These are phyloP conservation scores for Salix arbutifolia DNA, from an alignment of 345 rosid species.

Conservation along the genomic window DNA sequence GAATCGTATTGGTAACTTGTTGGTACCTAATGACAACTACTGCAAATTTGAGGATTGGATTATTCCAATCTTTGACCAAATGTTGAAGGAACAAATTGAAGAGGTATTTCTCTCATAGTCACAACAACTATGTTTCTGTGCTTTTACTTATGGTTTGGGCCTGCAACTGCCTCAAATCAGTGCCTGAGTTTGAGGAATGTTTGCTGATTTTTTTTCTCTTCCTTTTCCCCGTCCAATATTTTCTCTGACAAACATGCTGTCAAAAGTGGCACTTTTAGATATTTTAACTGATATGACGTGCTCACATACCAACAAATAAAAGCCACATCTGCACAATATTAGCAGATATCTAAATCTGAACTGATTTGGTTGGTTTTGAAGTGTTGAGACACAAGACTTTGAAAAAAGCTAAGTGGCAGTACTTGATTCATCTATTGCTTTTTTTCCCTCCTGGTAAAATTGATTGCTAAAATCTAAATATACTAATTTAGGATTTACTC, in stretches of 20 bases:
- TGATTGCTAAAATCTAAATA: not conserved
- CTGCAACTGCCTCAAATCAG: not conserved
- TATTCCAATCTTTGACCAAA: conserved; percentile 78
- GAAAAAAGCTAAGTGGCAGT: not conserved
- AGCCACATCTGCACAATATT: not conserved
- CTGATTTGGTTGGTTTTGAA: not conserved
- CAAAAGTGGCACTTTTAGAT: not conserved
- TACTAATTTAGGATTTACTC: not conserved
- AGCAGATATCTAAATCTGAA: not conserved
- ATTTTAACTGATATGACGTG: not conserved
- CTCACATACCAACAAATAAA: not conserved
- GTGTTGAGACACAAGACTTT: not conserved
- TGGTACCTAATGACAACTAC: conserved; percentile 92
- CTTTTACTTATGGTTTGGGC: not conserved
- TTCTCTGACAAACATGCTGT: not conserved
- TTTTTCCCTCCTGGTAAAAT: not conserved
- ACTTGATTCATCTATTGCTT: not conserved
- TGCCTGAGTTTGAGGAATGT: not conserved
- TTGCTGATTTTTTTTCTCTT: not conserved
- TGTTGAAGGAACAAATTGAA: conserved; percentile 87
- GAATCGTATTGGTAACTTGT: conserved; percentile 86
- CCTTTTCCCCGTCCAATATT: not conserved
- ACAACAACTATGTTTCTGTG: not conserved
- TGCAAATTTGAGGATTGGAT: conserved; percentile 99
- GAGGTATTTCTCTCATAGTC: conserved; percentile 39